Percentiles rank a stretch among this genome's conserved stretches.
Evolutionary conservation across 2,329 filamentous ascomycete species (phyloP).

Genomic region (Helotiales sp.): DNA sequence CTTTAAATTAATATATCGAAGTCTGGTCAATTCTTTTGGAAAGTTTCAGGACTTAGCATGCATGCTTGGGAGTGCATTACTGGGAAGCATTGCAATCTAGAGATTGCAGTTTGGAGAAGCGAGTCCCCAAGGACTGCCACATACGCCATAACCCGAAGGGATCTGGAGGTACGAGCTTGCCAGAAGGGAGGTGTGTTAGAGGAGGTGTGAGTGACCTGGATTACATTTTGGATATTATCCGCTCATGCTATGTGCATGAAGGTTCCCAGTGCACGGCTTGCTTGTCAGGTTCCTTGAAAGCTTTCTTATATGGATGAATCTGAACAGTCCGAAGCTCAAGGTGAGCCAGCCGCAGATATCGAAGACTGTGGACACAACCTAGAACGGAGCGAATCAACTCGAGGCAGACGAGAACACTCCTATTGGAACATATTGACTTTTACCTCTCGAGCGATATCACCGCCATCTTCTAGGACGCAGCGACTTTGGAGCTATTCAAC

Average conservation of each 20-base stretch:
- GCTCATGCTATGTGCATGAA: neutral
- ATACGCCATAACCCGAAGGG: slow-evolving; percentile 12
- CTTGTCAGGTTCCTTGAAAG: slow-evolving; percentile 5
- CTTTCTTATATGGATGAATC: slow-evolving; percentile 13
- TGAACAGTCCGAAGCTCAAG: slow-evolving; percentile 5
- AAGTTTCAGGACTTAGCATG: no score
- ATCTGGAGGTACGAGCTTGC: slow-evolving; percentile 15
- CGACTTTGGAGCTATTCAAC: no score
- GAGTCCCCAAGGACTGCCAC: no score
- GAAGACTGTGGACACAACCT: slow-evolving; percentile 6
- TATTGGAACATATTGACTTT: slow-evolving; percentile 9
- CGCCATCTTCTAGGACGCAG: no score
- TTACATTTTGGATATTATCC: slow-evolving; percentile 1
- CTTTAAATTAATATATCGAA: no score
- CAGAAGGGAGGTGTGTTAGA: slow-evolving; percentile 19
- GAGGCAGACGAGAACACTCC: slow-evolving; percentile 6
- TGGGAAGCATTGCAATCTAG: slow-evolving; percentile 12
- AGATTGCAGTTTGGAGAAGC: no score
- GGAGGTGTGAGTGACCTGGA: slow-evolving; percentile 13
- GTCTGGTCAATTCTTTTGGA: no score
- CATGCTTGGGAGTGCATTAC: no score
- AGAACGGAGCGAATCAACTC: neutral
- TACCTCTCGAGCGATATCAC: no score
- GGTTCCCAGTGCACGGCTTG: slow-evolving; percentile 7
- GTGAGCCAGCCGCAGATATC: slow-evolving; percentile 10